Conservation (phyloP, 2,329 filamentous ascomycete species). For the Trichophyton verrucosum region DNA sequence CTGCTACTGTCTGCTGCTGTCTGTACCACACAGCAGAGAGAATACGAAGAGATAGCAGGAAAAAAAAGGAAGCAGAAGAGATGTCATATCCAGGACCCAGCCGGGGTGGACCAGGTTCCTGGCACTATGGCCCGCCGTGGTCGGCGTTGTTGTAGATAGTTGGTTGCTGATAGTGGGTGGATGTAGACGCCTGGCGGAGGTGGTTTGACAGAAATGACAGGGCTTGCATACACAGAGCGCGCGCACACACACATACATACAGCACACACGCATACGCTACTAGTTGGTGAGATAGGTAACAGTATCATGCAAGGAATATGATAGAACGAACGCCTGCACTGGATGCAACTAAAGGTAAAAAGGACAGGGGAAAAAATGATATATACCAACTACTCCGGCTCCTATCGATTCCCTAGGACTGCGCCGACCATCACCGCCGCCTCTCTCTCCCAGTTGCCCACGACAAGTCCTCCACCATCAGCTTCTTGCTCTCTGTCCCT, state of each 20-base stretch:
- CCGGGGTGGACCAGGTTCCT: not conserved
- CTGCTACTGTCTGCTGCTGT: not conserved
- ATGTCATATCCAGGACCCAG: not conserved
- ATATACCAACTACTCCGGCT: not conserved
- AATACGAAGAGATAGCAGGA: not conserved
- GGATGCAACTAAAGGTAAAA: no score
- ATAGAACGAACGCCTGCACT: not conserved
- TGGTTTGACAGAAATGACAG: not conserved
- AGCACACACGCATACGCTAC: not conserved
- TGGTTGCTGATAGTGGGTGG: no score
- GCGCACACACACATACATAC: not conserved
- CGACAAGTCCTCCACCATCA: conserved; percentile 29
- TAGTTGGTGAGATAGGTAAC: not conserved
- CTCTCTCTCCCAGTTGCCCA: conserved; percentile 69
- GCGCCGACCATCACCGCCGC: conserved; percentile 89
- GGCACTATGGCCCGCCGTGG: not conserved
- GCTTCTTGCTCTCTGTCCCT: conserved; percentile 24
- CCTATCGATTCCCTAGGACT: conserved; percentile 39
- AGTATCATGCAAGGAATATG: not conserved
- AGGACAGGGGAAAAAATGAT: not conserved
- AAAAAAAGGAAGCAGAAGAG: not conserved
- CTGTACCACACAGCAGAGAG: not conserved
- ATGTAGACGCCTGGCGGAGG: no score
- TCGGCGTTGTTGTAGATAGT: no score
- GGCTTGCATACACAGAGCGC: not conserved